Percentiles rank a stretch among this genome's conserved stretches.
Conservation (phyloP, 139 green algal species). For the Chlamydomonas eustigma region DNA sequence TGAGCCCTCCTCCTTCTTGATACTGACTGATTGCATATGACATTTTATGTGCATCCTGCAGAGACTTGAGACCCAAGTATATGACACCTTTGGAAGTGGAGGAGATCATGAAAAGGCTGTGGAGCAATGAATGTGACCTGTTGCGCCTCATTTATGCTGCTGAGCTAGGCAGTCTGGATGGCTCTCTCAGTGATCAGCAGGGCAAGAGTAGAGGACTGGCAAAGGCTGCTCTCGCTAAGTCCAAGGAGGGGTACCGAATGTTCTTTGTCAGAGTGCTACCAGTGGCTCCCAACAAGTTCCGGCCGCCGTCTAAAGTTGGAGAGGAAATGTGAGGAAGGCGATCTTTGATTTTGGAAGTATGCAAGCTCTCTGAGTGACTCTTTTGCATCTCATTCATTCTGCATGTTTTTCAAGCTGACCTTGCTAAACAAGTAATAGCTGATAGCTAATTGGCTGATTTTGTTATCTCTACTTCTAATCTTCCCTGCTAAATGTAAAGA, state of each 20-base stretch:
- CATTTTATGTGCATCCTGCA: too few species aligned
- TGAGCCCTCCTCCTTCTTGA: too few species aligned
- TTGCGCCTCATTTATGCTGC: constrained; percentile 60
- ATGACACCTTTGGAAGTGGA: constrained; percentile 72
- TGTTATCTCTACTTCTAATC: too few species aligned
- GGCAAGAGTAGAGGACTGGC: background rate
- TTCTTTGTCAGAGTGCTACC: constrained; percentile 89
- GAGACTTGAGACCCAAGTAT: constrained; percentile 48
- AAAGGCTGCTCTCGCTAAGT: background rate
- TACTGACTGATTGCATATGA: too few species aligned
- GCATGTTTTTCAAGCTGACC: too few species aligned
- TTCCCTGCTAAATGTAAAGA: too few species aligned
- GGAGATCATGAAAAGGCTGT: constrained; percentile 71
- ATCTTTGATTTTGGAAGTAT: too few species aligned
- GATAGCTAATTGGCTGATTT: too few species aligned
- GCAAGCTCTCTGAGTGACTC: too few species aligned
- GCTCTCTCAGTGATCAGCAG: background rate
- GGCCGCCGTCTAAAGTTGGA: constrained; percentile 63
- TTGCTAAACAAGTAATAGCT: too few species aligned
- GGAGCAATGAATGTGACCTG: constrained; percentile 62
- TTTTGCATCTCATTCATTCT: too few species aligned
- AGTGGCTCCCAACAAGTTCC: constrained; percentile 89
- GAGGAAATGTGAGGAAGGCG: constrained; percentile 27
- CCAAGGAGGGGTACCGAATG: constrained; percentile 42
- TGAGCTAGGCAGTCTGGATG: constrained; percentile 20